These are phyloP conservation scores for Monascus purpureus DNA, from an alignment of 495 filamentous ascomycete genomes.

Conservation along the genomic window DNA sequence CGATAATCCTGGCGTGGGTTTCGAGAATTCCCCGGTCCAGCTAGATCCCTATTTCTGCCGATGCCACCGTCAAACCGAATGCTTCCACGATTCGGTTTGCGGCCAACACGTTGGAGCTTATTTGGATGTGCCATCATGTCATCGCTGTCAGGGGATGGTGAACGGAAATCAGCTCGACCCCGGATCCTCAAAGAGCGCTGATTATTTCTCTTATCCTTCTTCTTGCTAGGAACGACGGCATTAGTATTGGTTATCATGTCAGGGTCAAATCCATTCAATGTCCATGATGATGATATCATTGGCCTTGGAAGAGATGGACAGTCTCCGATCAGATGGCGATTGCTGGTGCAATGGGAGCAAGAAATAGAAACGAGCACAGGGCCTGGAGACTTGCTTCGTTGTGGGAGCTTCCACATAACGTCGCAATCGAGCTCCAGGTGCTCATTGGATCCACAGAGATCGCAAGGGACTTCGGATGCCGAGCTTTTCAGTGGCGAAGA, in stretches of 20 bases:
- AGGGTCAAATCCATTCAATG: constrained; percentile 20
- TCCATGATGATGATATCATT: constrained; percentile 18
- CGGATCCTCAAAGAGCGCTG: constrained; percentile 14
- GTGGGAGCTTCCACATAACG: constrained; percentile 23
- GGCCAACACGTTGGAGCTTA: constrained; percentile 7
- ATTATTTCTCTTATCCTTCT: constrained; percentile 2
- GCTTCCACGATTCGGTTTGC: constrained; percentile 11
- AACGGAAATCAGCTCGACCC: constrained; percentile 11
- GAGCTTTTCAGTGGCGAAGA: constrained; percentile 23
- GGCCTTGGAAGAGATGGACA: constrained; percentile 20
- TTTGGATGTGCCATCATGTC: constrained; percentile 15
- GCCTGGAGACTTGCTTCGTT: constrained; percentile 7
- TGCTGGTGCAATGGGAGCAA: constrained; percentile 34
- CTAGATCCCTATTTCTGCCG: constrained; percentile 11
- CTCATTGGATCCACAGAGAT: constrained; percentile 25
- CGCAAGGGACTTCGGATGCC: constrained; percentile 26
- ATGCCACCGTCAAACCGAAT: constrained; percentile 16
- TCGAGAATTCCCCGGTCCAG: not conserved
- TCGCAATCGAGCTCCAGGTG: constrained; percentile 33
- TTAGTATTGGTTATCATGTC: constrained; percentile 24
- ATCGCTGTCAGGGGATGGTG: constrained; percentile 14
- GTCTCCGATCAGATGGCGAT: constrained; percentile 32
- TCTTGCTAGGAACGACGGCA: constrained; percentile 7
- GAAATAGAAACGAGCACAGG: constrained; percentile 26
- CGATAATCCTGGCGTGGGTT: constrained; percentile 7